Base-by-base conservation (phyloP, 202 grass and related monocot species). In the Zizania palustris region DNA sequence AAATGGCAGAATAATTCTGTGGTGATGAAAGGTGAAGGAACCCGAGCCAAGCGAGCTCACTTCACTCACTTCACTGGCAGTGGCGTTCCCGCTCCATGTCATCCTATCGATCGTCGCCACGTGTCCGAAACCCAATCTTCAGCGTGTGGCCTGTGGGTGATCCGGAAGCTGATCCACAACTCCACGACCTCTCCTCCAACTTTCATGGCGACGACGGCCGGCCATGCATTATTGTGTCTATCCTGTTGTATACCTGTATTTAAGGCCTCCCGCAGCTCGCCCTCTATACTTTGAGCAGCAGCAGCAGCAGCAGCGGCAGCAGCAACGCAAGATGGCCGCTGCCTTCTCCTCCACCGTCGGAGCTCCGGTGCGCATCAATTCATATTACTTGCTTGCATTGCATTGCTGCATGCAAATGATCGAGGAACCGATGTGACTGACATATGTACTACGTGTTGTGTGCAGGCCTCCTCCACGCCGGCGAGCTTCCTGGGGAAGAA, bases 291-390 rank as follows among this genome's bases (percentile, higher is more conserved):
- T 73, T 81, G 88, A 73, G 75, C 76, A 79, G 69, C 78, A 45
- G 45, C 63, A 18, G 9, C 49, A 63, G 38, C 60, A 28, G n/a
- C n/a, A n/a, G n/a, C 72, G 28, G 12, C 15, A 55, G 11, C 21
- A 49, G 57, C 3, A 42, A 16, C n/a, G 4, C 36, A 34, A 38
- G 53, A 92, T 92, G 95, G 87, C 91, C 9, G 76, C 95, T 21
- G 71, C 87, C 37, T 77, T 93, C 85, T 93, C 90, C 49, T 97
- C 95, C 59, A 92, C 91, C 68, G 62, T 98, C 19, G 87, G 94
- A 72, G 87, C 83, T 19, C 89, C 91, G 82, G 95, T 97, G 20
- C 16, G 14, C 61, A 15, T 13, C 42, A 34, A 51, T n/a, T 4
- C 19, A 67, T 67, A 0, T 79, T 42, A 38, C 62, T 34, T 20